These are phyloP conservation scores for Glebionis coronaria DNA, from an alignment of 129 eudicot species.

Conservation along the genomic window DNA sequence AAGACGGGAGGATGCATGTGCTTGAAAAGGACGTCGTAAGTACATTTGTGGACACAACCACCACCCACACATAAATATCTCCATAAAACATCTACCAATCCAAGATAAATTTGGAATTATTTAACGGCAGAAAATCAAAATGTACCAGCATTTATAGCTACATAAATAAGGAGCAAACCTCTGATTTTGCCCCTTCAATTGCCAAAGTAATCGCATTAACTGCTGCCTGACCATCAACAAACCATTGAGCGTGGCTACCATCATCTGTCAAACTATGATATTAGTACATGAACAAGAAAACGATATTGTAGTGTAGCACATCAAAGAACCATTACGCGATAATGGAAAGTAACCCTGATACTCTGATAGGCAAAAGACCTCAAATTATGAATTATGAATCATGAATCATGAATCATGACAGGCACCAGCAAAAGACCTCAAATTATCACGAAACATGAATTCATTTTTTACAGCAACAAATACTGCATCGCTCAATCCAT, in stretches of 20 bases:
- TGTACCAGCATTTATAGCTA: background rate
- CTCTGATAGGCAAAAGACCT: too few species aligned
- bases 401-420: too few species aligned
- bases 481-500: too few species aligned
- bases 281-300: too few species aligned
- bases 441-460: too few species aligned
- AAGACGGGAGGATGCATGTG: constrained; percentile 77
- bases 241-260: constrained; percentile 98
- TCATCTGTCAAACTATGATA: constrained; percentile 89
- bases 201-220: constrained; percentile 93
- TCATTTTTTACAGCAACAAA: too few species aligned
- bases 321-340: too few species aligned
- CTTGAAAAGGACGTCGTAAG: constrained; percentile 79
- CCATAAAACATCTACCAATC: constrained; percentile 35
- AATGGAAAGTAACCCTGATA: too few species aligned
- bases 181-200: constrained; percentile 92
- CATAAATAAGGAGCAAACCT: constrained; percentile 44
- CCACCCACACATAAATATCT: constrained; percentile 99
- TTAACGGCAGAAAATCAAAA: background rate
- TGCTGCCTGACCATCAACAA: constrained; percentile 93
- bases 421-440: too few species aligned
- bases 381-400: too few species aligned
- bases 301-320: too few species aligned
- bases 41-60: constrained; percentile 98
- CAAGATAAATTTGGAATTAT: constrained; percentile 2